Evolutionary conservation across 352 stramenopile species (phyloP), one percentile per base, ranked within the genome.

Genomic region (Globisporangium spinosum): DNA sequence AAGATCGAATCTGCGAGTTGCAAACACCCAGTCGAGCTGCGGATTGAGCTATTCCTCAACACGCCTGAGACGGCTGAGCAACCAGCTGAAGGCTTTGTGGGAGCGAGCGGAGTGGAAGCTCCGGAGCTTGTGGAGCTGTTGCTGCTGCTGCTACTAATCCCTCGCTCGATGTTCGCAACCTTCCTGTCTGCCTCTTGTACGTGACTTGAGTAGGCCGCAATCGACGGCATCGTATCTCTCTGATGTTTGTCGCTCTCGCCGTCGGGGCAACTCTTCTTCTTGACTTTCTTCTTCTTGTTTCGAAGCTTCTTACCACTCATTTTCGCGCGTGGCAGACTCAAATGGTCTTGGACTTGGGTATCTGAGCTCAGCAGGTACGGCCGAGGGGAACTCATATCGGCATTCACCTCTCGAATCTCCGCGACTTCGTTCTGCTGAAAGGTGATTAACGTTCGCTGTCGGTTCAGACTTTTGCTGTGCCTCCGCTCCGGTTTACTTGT

Each of bases 241-340:
- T 15, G 22, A 5, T 34, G 58, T 23, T 65, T 58, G 17, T 45
- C 60, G 0, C n/a, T 27, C 15, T 58, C 64, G 29, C 40, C 40
- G 2, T 20, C 3, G 10, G n/a, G 23, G 17, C n/a, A 23, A 29
- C 47, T 6, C 20, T 55, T n/a, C 45, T 58, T 60, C 47, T 53
- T 55, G 15, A 49, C 13, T 55, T 70, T 62, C 49, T 71, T 64
- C 45, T 74, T 77, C 56, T 78, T 82, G 60, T 64, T 69, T 23
- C 64, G 65, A 8, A 80, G 62, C 51, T 79, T 84, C 69, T 74
- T 79, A 27, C 75, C 73, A 5, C 65, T 73, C 20, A 84, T 62
- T 59, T 84, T 80, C 2, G 70, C 57, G 1, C 72, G 70, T 38
- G 63, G 57, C n/a, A 68, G 57, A 45, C 23, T 27, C 43, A 32